These are phyloP conservation scores for Turnera subulata DNA, from an alignment of 345 rosid genomes.

Conservation along the genomic window DNA sequence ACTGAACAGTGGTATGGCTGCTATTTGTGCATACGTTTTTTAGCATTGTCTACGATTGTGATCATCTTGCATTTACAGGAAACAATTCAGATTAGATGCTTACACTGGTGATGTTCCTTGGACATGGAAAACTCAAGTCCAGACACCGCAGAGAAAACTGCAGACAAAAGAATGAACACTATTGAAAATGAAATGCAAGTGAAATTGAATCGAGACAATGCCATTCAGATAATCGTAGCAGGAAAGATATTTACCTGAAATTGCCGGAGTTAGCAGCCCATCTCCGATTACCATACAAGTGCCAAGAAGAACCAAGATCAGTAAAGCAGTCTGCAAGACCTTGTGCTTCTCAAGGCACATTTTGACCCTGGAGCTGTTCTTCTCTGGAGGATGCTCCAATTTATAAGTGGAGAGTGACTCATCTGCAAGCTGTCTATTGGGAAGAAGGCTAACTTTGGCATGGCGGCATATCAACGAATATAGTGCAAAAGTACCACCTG, in stretches of 20 bases:
- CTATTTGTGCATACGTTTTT: too few relatives aligned
- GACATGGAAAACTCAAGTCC: slow-evolving; percentile 95
- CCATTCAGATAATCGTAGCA: not conserved
- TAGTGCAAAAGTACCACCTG: slow-evolving; percentile 96
- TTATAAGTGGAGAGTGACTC: slow-evolving; percentile 97
- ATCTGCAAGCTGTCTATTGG: slow-evolving; percentile 85
- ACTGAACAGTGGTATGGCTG: too few relatives aligned
- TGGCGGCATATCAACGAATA: slow-evolving; percentile 93
- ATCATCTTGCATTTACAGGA: not conserved
- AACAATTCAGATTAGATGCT: slow-evolving; percentile 26
- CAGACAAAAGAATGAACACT: slow-evolving; percentile 11
- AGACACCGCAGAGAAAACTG: slow-evolving; percentile 96
- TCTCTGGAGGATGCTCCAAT: slow-evolving; percentile 69
- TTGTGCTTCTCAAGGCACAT: slow-evolving; percentile 74
- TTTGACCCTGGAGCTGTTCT: slow-evolving; percentile 58
- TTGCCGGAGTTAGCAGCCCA: slow-evolving; percentile 95
- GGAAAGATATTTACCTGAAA: slow-evolving; percentile 57
- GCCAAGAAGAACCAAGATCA: slow-evolving; percentile 92
- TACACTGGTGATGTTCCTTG: slow-evolving; percentile 87
- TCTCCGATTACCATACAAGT: slow-evolving; percentile 99
- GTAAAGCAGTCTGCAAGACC: slow-evolving; percentile 80
- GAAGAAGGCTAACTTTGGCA: slow-evolving; percentile 87
- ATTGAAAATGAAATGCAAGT: not conserved
- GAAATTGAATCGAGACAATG: not conserved
- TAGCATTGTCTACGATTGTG: too few relatives aligned